These are phyloP conservation scores for Penicillium aurantiogriseum DNA, from an alignment of 2,329 filamentous ascomycete genomes.

Conservation along the genomic window DNA sequence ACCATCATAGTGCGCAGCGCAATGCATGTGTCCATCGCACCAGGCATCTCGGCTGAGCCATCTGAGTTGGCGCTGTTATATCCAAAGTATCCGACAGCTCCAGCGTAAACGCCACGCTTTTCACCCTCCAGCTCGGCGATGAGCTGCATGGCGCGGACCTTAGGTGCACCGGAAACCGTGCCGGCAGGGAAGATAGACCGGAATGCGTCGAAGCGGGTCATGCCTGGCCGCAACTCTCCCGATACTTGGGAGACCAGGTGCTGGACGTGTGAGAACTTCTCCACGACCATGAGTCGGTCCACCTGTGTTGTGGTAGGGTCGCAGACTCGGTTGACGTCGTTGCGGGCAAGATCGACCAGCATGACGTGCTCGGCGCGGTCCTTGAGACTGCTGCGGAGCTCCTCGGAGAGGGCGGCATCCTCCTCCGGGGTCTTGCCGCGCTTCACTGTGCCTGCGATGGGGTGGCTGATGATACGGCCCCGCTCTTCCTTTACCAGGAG, in stretches of 20 bases:
- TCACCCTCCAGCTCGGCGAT: constrained; percentile 92
- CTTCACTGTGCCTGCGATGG: constrained; percentile 93
- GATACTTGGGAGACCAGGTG: constrained; percentile 96
- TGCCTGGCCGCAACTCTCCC: constrained; percentile 75
- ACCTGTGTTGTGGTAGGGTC: constrained; percentile 87
- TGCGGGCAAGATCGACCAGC: constrained; percentile 92
- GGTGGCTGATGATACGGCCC: constrained; percentile 89
- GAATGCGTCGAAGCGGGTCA: constrained; percentile 93
- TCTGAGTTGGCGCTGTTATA: constrained; percentile 70
- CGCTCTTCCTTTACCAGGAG: constrained; percentile 87
- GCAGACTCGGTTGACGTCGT: constrained; percentile 94
- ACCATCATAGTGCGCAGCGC: constrained; percentile 88
- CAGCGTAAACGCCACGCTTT: constrained; percentile 93
- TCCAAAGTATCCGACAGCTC: constrained; percentile 94
- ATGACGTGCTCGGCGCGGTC: constrained; percentile 96
- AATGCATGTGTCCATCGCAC: constrained; percentile 87
- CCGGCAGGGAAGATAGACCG: constrained; percentile 95
- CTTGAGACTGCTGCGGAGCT: constrained; percentile 77
- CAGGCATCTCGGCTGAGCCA: constrained; percentile 63
- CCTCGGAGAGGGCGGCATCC: constrained; percentile 74
- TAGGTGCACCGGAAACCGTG: constrained; percentile 91
- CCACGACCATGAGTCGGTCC: constrained; percentile 89
- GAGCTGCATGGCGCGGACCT: constrained; percentile 94
- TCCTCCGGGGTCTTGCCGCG: constrained; percentile 77
- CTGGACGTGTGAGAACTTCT: constrained; percentile 95